Conservation (phyloP, 495 filamentous ascomycete genomes). For the Xylaria telfairii region DNA sequence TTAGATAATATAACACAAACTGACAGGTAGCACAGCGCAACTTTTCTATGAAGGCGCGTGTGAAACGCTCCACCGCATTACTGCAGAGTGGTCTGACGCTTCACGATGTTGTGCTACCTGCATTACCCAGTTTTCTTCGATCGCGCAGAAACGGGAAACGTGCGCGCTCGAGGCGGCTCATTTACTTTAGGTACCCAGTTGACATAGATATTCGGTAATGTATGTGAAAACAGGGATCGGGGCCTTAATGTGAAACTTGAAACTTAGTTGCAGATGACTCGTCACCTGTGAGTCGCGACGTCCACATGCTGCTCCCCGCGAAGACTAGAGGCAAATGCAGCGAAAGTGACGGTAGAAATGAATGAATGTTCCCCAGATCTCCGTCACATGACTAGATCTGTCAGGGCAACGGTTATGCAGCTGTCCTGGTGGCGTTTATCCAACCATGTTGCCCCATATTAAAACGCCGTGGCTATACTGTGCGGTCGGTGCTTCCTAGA, state of each 20-base stretch:
- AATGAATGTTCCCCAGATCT: neutral
- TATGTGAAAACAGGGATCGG: neutral
- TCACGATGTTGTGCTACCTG: slow-evolving; percentile 5
- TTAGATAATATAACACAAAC: slow-evolving; percentile 5
- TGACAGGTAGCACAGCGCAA: slow-evolving; percentile 1
- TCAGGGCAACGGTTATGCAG: slow-evolving; percentile 9
- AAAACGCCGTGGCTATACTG: neutral
- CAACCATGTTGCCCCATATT: neutral
- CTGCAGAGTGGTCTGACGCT: neutral
- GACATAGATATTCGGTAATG: neutral
- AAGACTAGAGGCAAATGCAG: neutral
- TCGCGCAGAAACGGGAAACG: neutral
- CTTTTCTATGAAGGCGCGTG: neutral
- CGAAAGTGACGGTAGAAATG: neutral
- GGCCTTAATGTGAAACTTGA: neutral
- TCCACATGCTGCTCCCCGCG: neutral
- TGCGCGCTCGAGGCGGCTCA: neutral
- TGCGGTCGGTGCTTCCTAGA: neutral
- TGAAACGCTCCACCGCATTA: neutral
- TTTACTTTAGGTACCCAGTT: no score
- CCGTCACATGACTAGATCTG: neutral
- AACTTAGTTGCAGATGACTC: neutral
- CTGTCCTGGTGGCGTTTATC: neutral
- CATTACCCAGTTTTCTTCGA: neutral
- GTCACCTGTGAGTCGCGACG: neutral